These are phyloP conservation scores for Alternaria rosae DNA, from an alignment of 2,329 filamentous ascomycete species.

Conservation along the genomic window DNA sequence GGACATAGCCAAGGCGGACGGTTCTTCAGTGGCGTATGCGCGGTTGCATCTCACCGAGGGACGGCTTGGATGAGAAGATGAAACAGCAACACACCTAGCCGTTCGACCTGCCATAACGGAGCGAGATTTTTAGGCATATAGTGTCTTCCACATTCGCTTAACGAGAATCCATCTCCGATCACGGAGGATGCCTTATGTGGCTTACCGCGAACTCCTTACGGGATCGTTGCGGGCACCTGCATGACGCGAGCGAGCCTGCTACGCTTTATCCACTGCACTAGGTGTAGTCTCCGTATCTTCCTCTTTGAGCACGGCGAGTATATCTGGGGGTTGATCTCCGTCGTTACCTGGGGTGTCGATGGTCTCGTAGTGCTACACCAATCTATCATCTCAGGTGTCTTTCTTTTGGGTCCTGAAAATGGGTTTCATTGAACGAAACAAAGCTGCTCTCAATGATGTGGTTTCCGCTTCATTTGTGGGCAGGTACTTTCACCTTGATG, in stretches of 20 bases:
- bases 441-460: slow-evolving; percentile 38
- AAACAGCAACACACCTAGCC: not conserved
- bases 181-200: not conserved
- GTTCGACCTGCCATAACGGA: slow-evolving; percentile 1
- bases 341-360: not conserved
- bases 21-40: not conserved
- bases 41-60: slow-evolving; percentile 13
- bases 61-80: slow-evolving; percentile 7
- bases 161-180: not conserved
- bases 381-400: not conserved
- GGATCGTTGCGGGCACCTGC: slow-evolving; percentile 5
- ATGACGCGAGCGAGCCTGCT: slow-evolving; percentile 11
- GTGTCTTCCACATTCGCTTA: not conserved
- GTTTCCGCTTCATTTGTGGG: slow-evolving; percentile 46
- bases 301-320: not conserved
- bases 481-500: slow-evolving; percentile 74
- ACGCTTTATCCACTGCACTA: slow-evolving; percentile 2
- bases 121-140: not conserved
- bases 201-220: not conserved
- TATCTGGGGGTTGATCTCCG: slow-evolving; percentile 6
- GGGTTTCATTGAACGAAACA: slow-evolving; percentile 28
- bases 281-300: not conserved
- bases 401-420: not conserved
- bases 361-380: not conserved
- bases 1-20: not conserved